phyloP scores from a whole-genome alignment of 2,329 filamentous ascomycete species.

The Apiospora koreana region DNA sequence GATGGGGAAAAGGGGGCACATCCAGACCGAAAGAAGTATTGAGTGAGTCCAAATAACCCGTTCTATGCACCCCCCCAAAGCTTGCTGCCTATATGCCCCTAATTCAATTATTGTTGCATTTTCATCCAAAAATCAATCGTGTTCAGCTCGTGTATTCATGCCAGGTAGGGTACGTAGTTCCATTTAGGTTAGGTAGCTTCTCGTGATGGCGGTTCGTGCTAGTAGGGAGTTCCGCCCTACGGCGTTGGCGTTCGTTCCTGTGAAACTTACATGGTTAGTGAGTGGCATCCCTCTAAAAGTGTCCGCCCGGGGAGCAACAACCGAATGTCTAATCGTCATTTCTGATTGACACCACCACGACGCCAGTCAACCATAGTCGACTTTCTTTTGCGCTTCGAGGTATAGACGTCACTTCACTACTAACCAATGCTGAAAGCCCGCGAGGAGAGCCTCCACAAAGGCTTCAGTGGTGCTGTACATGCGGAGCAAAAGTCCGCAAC shows the following conservation, averaged over 20 bases:
- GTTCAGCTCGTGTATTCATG: too few relatives aligned
- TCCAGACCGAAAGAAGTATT: too few relatives aligned
- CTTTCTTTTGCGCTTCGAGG: not conserved
- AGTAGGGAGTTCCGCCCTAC: not conserved
- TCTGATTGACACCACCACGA: not conserved
- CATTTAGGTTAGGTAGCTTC: too few relatives aligned
- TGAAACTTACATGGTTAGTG: constrained; percentile 2
- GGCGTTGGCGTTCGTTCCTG: not conserved
- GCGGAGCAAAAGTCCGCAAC: not conserved
- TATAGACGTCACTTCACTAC: not conserved
- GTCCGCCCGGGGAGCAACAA: not conserved
- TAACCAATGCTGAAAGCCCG: not conserved
- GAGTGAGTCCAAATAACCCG: too few relatives aligned
- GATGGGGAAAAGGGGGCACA: not conserved
- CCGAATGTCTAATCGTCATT: not conserved
- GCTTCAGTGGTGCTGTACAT: not conserved
- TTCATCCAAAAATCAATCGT: too few relatives aligned
- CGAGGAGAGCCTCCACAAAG: too few relatives aligned
- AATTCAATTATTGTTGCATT: too few relatives aligned
- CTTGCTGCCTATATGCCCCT: too few relatives aligned
- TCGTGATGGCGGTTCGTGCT: too few relatives aligned
- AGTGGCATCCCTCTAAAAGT: not conserved
- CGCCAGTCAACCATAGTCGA: too few relatives aligned
- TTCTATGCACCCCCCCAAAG: too few relatives aligned
- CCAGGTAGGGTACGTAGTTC: too few relatives aligned